Base-by-base conservation (phyloP, 192 early-diverging fungal species). In the Coemansia sp. region DNA sequence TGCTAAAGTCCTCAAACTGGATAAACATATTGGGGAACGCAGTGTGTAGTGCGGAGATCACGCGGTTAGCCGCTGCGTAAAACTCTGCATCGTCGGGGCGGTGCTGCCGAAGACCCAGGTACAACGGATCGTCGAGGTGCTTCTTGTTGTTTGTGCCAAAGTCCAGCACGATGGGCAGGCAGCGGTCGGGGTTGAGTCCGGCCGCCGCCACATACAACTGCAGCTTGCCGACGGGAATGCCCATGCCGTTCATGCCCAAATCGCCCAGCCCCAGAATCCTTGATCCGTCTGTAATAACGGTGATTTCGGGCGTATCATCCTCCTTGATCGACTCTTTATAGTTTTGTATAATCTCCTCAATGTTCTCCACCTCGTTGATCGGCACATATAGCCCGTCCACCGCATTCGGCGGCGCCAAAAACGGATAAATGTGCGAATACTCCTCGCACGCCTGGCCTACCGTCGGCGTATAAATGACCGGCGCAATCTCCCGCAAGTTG, bases 1-100 rank as follows among this genome's bases (percentile, higher is more conserved):
- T 89, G 19, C 92, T 92, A 68, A 94, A 98, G 69, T 98, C 96
- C 73, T 98, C 96, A 59, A 96, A 97, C 78, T 98, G 96, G 48
- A 98, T 88, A n/a, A 98, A 82, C 65, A 95, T 69, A 22, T 85
- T 67, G 9, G 94, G 94, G 79, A 91, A 95, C 14, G 87, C 85
- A 1, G 57, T 48, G 50, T 84, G 84, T 9, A 98, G 68, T 7
- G 89, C 85, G 25, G 71, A 57, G 65, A 98, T 85, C 21, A 96
- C 89, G 46, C 84, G 80, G 65, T 93, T 90, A 19, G 95, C 82
- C 19, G 89, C 90, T 1, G 57, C 80, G 69, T 87, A 94, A 72
- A 95, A 97, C 55, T 36, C 42, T 9, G 8, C 85, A 47, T 86
- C 86, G 0, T 75, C 73, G n/a, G 87, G 85, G 17, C 88, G 83